These are phyloP conservation scores for Alternaria alternata DNA, from an alignment of 2,329 filamentous ascomycete species.

Conservation along the genomic window DNA sequence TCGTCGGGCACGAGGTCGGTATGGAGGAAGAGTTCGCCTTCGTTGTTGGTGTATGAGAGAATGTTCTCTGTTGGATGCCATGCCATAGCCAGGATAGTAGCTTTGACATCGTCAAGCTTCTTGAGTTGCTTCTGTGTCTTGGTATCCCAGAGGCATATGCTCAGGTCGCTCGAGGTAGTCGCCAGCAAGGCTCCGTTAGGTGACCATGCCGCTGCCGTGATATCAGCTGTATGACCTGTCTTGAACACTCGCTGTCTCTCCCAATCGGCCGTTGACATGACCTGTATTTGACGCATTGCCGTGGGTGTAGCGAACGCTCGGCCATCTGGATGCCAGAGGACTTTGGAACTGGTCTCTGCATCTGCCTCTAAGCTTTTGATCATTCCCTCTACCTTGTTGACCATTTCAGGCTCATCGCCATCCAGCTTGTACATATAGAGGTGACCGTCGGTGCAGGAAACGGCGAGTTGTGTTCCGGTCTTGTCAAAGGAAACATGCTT, in stretches of 20 bases:
- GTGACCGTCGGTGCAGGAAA: conserved; percentile 88
- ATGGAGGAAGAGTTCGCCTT: conserved; percentile 93
- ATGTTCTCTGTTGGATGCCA: conserved; percentile 94
- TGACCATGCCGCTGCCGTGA: conserved; percentile 91
- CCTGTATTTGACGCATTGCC: conserved; percentile 77
- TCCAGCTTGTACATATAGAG: conserved; percentile 89
- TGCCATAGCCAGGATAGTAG: conserved; percentile 82
- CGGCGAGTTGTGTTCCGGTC: conserved; percentile 75
- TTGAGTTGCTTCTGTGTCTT: conserved; percentile 84
- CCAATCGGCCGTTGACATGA: conserved; percentile 90
- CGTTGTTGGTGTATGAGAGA: conserved; percentile 87
- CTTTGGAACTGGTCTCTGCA: conserved; percentile 75
- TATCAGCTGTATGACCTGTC: conserved; percentile 80
- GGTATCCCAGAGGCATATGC: conserved; percentile 85
- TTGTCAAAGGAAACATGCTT: conserved; percentile 92
- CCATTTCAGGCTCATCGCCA: conserved; percentile 78
- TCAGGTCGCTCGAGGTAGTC: conserved; percentile 65
- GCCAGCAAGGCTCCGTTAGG: conserved; percentile 90
- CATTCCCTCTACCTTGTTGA: conserved; percentile 84
- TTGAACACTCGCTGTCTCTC: conserved; percentile 82
- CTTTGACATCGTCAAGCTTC: conserved; percentile 72
- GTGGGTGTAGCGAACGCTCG: conserved; percentile 88
- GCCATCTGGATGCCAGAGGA: conserved; percentile 93
- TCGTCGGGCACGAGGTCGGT: conserved; percentile 68
- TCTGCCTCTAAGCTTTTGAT: conserved; percentile 82